Conservation (phyloP, 2,329 filamentous ascomycete genomes). For the Talaromyces pinophilus region DNA sequence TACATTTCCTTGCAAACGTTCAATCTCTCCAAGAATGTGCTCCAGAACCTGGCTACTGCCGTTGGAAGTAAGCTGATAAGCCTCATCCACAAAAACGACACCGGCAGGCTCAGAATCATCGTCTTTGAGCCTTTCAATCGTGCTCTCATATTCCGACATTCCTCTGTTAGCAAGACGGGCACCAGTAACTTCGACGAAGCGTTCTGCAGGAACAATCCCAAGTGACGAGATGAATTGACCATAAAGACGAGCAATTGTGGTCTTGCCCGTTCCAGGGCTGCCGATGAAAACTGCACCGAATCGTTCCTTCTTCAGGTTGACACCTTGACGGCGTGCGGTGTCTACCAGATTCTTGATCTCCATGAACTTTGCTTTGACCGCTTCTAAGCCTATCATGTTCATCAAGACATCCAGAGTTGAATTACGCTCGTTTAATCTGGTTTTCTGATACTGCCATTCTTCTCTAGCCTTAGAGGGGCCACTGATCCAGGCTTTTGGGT, state of each 20-base stretch:
- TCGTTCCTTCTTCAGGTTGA: slow-evolving; percentile 59
- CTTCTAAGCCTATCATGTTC: slow-evolving; percentile 69
- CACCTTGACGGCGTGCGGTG: slow-evolving; percentile 57
- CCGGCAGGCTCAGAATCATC: slow-evolving; percentile 56
- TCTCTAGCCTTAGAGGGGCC: slow-evolving; percentile 36
- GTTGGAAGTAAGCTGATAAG: slow-evolving; percentile 67
- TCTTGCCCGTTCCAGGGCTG: slow-evolving; percentile 80
- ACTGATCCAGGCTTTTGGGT: too few species aligned
- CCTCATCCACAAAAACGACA: slow-evolving; percentile 75
- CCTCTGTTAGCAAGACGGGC: slow-evolving; percentile 65
- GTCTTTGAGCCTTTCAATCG: slow-evolving; percentile 59
- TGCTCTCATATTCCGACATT: slow-evolving; percentile 57
- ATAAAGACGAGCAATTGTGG: slow-evolving; percentile 72
- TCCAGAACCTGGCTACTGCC: slow-evolving; percentile 67
- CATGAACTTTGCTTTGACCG: slow-evolving; percentile 66
- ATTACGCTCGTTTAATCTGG: slow-evolving; percentile 53
- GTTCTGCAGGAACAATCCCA: slow-evolving; percentile 61
- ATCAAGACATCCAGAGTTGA: slow-evolving; percentile 64
- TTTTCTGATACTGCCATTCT: slow-evolving; percentile 66
- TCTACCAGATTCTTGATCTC: slow-evolving; percentile 65
- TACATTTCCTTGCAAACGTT: slow-evolving; percentile 69
- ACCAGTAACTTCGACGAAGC: slow-evolving; percentile 68
- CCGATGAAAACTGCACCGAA: slow-evolving; percentile 66
- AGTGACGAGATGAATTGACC: slow-evolving; percentile 64
- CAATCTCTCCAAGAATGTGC: slow-evolving; percentile 70